Evolutionary conservation across 2,329 filamentous ascomycete genomes (phyloP), one percentile per base, ranked within the genome.

Genomic region (Fusarium sp.): DNA sequence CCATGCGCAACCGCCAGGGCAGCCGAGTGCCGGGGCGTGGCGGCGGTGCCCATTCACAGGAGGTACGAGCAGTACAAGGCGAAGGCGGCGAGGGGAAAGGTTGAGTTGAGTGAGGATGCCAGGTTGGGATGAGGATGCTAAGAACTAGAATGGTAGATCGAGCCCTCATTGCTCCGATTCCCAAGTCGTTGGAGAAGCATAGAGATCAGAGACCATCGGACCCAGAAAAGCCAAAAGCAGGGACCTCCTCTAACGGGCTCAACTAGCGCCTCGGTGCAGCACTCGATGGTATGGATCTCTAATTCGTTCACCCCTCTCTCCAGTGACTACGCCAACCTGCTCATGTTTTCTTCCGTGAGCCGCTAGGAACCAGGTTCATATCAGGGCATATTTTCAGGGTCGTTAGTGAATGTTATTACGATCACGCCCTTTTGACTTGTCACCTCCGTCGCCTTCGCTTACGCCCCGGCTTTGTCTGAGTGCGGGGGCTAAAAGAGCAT

Each of bases 91-190:
- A 63, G 56, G 63, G 55, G 59, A 42, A 44, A 22, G 39, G 20
- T n/a, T 58, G 42, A 36, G 48, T 42, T 58, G 61, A 59, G 61
- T 38, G 65, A 68, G 68, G 64, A 69, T 63, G 59, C 63, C 69
- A 64, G 56, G 64, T 60, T 71, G 63, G 61, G 54, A 71, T 50
- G 70, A 67, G 61, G 63, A 68, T 71, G 56, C 62, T n/a, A 57
- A 71, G 60, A 72, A 64, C 50, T 65, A 54, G 61, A 75, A 79
- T 63, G 41, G n/a, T 53, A 79, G 78, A 81, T 81, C 65, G 60
- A 56, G 62, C 72, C 61, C 79, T 76, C 70, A 81, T 81, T 81
- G 80, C 77, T 72, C 75, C 81, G 81, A 82, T 82, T 75, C 70
- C 71, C 74, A 80, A 60, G 72, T 51, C 66, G 48, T 35, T 70